phyloP scores from a whole-genome alignment of 2,329 filamentous ascomycete genomes.

The Penicillium expansum region DNA sequence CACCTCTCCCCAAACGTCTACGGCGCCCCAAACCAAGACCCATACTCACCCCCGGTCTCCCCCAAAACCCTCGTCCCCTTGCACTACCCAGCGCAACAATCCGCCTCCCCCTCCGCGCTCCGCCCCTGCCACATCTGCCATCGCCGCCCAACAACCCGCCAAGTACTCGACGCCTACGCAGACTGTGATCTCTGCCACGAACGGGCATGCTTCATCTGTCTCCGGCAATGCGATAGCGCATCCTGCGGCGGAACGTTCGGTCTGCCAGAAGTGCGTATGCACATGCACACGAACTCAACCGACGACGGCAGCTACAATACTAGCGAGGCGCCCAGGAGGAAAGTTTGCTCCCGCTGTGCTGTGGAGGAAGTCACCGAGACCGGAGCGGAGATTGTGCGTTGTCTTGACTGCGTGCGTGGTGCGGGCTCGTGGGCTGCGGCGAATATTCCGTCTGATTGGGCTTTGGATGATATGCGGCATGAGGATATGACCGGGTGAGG shows the following conservation, averaged over 20 bases:
- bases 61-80: slow-evolving; percentile 29
- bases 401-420: slow-evolving; percentile 37
- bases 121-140: slow-evolving; percentile 45
- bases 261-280: neutral
- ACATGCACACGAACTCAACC: neutral
- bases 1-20: slow-evolving; percentile 25
- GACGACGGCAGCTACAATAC: neutral
- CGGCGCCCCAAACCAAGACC: slow-evolving; percentile 12
- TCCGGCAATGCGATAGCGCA: slow-evolving; percentile 38
- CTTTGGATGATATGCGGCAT: slow-evolving; percentile 18
- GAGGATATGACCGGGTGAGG: slow-evolving; percentile 8
- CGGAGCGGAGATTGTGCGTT: slow-evolving; percentile 38
- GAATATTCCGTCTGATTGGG: slow-evolving; percentile 12
- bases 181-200: slow-evolving; percentile 41
- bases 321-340: slow-evolving; percentile 20
- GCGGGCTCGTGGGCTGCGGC: slow-evolving; percentile 15
- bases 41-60: slow-evolving; percentile 27
- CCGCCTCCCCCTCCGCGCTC: slow-evolving; percentile 31
- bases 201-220: slow-evolving; percentile 43
- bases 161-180: slow-evolving; percentile 42
- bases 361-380: slow-evolving; percentile 40
- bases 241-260: slow-evolving; percentile 25
- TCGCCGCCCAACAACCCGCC: slow-evolving; percentile 40
- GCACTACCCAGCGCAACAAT: slow-evolving; percentile 15
- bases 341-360: slow-evolving; percentile 41